These are phyloP conservation scores for Emydomyces testavorans DNA, from an alignment of 2,329 filamentous ascomycete species.

Conservation along the genomic window DNA sequence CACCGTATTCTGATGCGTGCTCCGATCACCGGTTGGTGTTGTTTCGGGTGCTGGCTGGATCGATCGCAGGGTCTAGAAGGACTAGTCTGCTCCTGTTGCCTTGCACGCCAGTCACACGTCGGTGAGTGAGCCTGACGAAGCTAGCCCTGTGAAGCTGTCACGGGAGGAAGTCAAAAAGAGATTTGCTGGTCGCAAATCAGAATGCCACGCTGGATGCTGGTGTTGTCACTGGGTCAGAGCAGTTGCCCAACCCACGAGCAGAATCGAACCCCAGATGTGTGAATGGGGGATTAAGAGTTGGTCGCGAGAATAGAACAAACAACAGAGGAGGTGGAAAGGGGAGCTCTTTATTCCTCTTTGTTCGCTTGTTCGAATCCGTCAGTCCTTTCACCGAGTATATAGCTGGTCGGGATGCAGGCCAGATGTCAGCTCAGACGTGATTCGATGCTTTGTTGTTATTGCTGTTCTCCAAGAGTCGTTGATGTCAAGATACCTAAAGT, in stretches of 20 bases:
- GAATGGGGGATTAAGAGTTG: neutral
- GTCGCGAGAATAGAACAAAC: neutral
- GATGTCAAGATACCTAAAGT: conserved; percentile 4
- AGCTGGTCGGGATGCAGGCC: neutral
- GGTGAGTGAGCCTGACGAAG: neutral
- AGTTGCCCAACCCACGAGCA: conserved; percentile 8
- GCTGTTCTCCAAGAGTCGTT: no score
- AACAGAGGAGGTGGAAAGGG: neutral
- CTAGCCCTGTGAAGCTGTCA: conserved; percentile 7
- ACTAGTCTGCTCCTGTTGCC: neutral
- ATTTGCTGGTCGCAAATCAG: conserved; percentile 8
- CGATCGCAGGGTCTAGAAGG: neutral
- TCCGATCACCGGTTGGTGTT: conserved; percentile 9
- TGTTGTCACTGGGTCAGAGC: neutral
- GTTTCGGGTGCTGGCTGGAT: conserved; percentile 7
- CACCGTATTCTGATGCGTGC: conserved; percentile 6
- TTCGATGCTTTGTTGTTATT: conserved; percentile 7
- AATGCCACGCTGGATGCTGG: conserved; percentile 6
- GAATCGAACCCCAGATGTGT: neutral
- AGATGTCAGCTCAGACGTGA: neutral
- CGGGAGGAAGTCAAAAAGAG: neutral
- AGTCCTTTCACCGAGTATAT: conserved; percentile 8
- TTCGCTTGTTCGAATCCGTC: conserved; percentile 1
- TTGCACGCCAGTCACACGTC: conserved; percentile 7
- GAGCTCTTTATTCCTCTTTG: neutral